These are phyloP conservation scores for Mariannaea sp. DNA, from an alignment of 2,329 filamentous ascomycete species.

Conservation along the genomic window DNA sequence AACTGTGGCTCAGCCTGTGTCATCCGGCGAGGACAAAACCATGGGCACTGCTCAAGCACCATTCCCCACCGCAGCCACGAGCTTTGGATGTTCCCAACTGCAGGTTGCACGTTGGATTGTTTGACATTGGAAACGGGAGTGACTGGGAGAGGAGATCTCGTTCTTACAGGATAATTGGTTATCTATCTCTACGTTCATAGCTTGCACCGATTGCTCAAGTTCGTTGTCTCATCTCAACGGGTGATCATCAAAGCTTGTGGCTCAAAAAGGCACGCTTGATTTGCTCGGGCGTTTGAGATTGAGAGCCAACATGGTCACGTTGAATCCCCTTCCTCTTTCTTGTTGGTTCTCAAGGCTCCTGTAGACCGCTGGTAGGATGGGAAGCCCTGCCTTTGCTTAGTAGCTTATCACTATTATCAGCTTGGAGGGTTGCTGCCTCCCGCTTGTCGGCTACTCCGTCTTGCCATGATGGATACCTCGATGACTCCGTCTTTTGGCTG, in stretches of 20 bases:
- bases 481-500: conserved; percentile 3
- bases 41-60: conserved; percentile 20
- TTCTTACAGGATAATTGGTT: conserved; percentile 13
- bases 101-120: no score
- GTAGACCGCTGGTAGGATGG: conserved; percentile 5
- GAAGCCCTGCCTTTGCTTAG: conserved; percentile 12
- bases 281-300: conserved; percentile 34
- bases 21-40: conserved; percentile 29
- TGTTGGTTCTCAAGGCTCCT: conserved; percentile 5
- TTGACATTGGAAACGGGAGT: no score
- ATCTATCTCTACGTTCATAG: no score
- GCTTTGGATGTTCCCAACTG: no score
- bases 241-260: conserved; percentile 13
- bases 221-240: conserved; percentile 21
- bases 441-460: conserved; percentile 7
- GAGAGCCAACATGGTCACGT: conserved; percentile 16
- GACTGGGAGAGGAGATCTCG: conserved; percentile 22
- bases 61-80: conserved; percentile 6
- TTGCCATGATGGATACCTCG: neutral
- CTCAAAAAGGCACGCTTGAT: conserved; percentile 16
- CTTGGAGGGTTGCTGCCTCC: neutral
- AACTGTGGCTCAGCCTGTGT: conserved; percentile 34
- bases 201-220: no score
- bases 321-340: conserved; percentile 7
- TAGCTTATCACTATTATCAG: neutral